Evolutionary conservation across 2,329 filamentous ascomycete species (phyloP).

Genomic region (Nannizzia gypsea): DNA sequence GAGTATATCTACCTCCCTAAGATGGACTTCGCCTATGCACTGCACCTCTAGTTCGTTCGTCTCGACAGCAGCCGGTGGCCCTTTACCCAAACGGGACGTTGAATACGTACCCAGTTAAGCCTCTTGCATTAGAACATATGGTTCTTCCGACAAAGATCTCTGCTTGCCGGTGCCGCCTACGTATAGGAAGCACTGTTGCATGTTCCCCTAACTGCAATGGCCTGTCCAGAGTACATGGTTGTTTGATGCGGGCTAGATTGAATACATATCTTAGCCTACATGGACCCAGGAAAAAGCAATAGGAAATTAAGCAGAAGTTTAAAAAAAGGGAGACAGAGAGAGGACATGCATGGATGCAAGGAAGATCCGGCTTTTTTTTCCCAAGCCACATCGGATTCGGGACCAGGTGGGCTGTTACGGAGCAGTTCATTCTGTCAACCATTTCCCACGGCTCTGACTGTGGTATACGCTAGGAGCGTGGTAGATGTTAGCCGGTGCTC

Average conservation of each 20-base stretch:
- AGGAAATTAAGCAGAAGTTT: not conserved
- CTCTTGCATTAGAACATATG: not conserved
- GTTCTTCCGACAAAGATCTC: not conserved
- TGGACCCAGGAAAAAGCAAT: conserved; percentile 1
- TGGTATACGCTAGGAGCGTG: not conserved
- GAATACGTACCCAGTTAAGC: not conserved
- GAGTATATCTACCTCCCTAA: not conserved
- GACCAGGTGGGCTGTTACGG: not conserved
- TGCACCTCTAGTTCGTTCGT: not conserved
- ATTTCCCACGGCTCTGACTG: not conserved
- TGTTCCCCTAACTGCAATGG: not conserved
- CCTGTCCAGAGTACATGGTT: not conserved
- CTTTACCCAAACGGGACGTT: conserved; percentile 2
- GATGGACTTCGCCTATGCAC: conserved; percentile 1
- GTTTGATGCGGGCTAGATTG: not conserved
- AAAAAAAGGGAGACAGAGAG: not conserved
- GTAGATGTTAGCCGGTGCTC: not conserved
- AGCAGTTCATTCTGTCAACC: not conserved
- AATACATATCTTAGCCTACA: not conserved
- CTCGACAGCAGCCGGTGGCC: not conserved
- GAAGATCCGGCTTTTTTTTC: conserved; percentile 3
- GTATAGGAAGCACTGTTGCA: not conserved
- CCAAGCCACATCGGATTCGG: not conserved
- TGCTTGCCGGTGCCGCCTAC: not conserved
- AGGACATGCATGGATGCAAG: not conserved